Evolutionary conservation across 352 stramenopile species (phyloP).

Genomic region (Phytophthora sp.): DNA sequence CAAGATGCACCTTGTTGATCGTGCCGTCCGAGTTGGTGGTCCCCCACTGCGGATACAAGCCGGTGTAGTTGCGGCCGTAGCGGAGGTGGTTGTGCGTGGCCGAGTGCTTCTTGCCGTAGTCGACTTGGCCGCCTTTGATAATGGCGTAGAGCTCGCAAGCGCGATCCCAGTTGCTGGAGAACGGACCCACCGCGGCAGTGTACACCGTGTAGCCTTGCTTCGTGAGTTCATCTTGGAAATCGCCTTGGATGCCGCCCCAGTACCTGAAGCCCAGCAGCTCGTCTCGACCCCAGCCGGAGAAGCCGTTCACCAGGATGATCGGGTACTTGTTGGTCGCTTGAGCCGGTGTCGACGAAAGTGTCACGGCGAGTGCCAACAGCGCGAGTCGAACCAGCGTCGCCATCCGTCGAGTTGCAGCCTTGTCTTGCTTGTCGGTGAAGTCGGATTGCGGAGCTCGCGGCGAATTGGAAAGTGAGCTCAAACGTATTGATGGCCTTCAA

Average conservation of each 20-base stretch:
- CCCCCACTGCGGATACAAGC: slow-evolving; percentile 66
- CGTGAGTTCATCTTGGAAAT: slow-evolving; percentile 47
- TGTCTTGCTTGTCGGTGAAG: background rate
- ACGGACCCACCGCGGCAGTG: slow-evolving; percentile 56
- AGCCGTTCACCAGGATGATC: slow-evolving; percentile 64
- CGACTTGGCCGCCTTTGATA: slow-evolving; percentile 61
- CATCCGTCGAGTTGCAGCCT: slow-evolving; percentile 27
- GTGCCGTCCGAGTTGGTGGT: slow-evolving; percentile 45
- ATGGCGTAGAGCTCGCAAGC: slow-evolving; percentile 68
- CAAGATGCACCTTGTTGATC: slow-evolving; percentile 69
- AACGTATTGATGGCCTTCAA: slow-evolving; percentile 10
- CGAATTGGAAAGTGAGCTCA: slow-evolving; percentile 35
- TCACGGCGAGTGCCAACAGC: slow-evolving; percentile 8
- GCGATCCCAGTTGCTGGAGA: slow-evolving; percentile 71
- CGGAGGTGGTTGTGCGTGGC: slow-evolving; percentile 39
- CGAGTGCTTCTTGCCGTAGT: slow-evolving; percentile 64
- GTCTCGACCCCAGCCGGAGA: slow-evolving; percentile 50
- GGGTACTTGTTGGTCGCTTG: slow-evolving; percentile 50
- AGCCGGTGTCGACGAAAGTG: slow-evolving; percentile 6
- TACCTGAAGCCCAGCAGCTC: slow-evolving; percentile 56
- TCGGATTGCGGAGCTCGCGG: background rate
- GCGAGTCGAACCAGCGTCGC: slow-evolving; percentile 14
- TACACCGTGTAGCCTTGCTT: slow-evolving; percentile 53
- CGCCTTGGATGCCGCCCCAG: slow-evolving; percentile 55
- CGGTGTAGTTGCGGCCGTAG: slow-evolving; percentile 53